These are phyloP conservation scores for Ichthyophthirius multifiliis DNA, from an alignment of 169 alveolate genomes.

Conservation along the genomic window DNA sequence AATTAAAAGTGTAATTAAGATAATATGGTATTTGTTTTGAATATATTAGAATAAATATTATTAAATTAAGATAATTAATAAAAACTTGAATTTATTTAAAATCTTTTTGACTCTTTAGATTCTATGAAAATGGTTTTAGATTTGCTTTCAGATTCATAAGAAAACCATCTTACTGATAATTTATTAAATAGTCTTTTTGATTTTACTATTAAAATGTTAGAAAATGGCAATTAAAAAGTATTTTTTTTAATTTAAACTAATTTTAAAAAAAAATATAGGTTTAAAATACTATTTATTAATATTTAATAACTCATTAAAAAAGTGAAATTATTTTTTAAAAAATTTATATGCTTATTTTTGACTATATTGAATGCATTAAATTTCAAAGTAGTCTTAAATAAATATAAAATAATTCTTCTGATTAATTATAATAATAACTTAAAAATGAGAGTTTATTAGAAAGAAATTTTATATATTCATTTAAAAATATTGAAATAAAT, in stretches of 20 bases:
- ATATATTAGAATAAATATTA: conserved; percentile 23
- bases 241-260: too few species aligned
- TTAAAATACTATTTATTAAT: conserved; percentile 12
- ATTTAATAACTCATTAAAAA: conserved; percentile 15
- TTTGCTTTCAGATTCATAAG: conserved; percentile 20
- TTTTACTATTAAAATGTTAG: conserved; percentile 14
- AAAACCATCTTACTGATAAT: not conserved
- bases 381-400: too few species aligned
- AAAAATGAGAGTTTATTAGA: too few species aligned
- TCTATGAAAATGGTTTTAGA: conserved; percentile 30
- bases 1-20: too few species aligned
- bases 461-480: too few species aligned
- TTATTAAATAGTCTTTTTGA: conserved; percentile 6
- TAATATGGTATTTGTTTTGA: conserved; percentile 25
- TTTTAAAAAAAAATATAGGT: too few species aligned
- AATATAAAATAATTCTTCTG: too few species aligned
- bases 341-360: conserved; percentile 8
- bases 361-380: conserved; percentile 19
- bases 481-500: too few species aligned
- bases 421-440: too few species aligned
- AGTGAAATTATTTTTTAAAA: conserved; percentile 25
- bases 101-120: conserved; percentile 20
- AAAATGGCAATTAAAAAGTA: conserved; percentile 35
- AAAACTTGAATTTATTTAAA: conserved; percentile 22
- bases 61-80: not conserved